Percentiles rank a stretch among this genome's conserved stretches.
phyloP scores from a whole-genome alignment of 257 asterid species.

The Fraxinus americana region DNA sequence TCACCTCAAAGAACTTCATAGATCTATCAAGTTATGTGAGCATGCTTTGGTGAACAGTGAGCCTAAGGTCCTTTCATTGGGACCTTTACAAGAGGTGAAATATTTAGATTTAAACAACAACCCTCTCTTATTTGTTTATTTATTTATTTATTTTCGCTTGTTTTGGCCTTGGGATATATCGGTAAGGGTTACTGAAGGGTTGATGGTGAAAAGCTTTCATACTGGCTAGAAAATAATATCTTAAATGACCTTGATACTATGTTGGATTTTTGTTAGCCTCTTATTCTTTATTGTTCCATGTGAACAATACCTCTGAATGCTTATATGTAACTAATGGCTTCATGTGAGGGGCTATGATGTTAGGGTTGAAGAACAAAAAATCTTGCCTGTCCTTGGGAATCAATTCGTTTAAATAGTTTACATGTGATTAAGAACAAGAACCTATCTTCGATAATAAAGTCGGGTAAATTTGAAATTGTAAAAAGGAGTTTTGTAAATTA shows the following conservation, averaged over 20 bases:
- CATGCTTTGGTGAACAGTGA: constrained; percentile 61
- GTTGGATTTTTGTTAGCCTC: background rate
- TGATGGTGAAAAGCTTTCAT: constrained; percentile 8
- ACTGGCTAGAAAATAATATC: background rate
- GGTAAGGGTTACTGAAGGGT: constrained; percentile 11
- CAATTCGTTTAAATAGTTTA: background rate
- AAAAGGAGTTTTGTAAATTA: background rate
- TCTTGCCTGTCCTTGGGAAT: background rate
- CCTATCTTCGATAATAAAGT: background rate
- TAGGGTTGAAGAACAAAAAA: background rate
- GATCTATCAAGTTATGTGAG: constrained; percentile 75
- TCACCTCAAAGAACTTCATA: constrained; percentile 89
- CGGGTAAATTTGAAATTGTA: constrained; percentile 18
- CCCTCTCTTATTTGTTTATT: background rate
- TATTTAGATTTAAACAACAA: constrained; percentile 2
- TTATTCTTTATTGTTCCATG: constrained; percentile 13
- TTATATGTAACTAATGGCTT: constrained; percentile 3
- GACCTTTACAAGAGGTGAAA: constrained; percentile 79
- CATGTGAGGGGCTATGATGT: background rate
- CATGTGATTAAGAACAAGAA: background rate
- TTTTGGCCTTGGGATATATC: constrained; percentile 2
- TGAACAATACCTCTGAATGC: background rate
- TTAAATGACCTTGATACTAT: background rate
- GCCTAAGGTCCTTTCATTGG: constrained; percentile 50
- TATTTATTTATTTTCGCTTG: background rate